Evolutionary conservation across 257 asterid genomes (phyloP).

Genomic region (Scutellaria baicalensis): DNA sequence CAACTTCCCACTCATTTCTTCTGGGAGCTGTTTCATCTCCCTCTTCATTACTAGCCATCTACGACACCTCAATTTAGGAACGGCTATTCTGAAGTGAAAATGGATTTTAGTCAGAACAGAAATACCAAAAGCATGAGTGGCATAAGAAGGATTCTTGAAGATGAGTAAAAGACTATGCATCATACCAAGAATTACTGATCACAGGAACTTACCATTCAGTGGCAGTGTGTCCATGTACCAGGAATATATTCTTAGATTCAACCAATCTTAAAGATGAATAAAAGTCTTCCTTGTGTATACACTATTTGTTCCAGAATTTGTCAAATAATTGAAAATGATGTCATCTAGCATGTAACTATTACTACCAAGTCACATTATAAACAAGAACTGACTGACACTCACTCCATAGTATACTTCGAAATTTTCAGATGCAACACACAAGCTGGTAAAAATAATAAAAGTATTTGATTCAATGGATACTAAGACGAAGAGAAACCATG

Average conservation of each 20-base stretch:
- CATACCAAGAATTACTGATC: not conserved
- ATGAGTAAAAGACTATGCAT: not conserved
- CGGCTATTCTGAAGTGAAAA: not conserved
- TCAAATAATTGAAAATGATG: not conserved
- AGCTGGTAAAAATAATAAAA: not conserved
- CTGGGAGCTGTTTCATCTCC: constrained; percentile 45
- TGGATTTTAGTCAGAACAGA: not conserved
- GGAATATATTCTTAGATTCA: not conserved
- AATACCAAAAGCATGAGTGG: not conserved
- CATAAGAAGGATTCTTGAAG: not conserved
- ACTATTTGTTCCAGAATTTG: not conserved
- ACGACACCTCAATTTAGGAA: constrained; percentile 1
- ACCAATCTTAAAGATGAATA: not conserved
- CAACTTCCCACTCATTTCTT: constrained; percentile 92
- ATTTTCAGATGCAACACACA: not conserved
- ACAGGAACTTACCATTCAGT: not conserved
- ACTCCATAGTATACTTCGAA: not conserved
- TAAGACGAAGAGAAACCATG: not conserved
- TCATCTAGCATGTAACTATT: too few relatives aligned
- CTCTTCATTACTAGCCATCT: constrained; percentile 55
- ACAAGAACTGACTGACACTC: too few relatives aligned
- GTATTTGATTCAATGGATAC: not conserved
- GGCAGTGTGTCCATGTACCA: not conserved
- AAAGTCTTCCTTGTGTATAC: not conserved
- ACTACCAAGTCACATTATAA: too few relatives aligned